phyloP scores from a whole-genome alignment of 306 rosid species.

The Nissolia schottii region DNA sequence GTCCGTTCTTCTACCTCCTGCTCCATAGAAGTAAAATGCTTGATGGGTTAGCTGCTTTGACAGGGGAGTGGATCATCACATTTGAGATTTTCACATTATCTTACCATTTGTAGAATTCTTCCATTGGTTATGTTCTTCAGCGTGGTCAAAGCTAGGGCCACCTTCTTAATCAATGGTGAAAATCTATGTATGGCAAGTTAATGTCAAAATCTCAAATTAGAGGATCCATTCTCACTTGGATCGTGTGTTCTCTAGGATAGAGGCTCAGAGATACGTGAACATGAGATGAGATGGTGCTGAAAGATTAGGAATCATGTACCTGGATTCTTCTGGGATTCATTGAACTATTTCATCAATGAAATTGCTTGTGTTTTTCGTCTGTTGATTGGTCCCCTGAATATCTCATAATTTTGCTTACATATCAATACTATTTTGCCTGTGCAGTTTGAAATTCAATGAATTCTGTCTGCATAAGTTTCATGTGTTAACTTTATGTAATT shows the following conservation, averaged over 20 bases:
- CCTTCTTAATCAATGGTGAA: too few species aligned
- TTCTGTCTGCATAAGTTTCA: neutral
- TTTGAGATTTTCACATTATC: too few species aligned
- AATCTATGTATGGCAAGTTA: too few species aligned
- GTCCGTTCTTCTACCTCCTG: slow-evolving; percentile 56
- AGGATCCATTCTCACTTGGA: too few species aligned
- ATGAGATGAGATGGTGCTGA: slow-evolving; percentile 1
- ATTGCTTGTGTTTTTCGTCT: neutral
- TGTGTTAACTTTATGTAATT: neutral
- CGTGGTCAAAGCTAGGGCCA: too few species aligned
- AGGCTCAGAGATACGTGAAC: slow-evolving; percentile 6
- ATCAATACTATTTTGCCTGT: neutral
- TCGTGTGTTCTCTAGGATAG: neutral
- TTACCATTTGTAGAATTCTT: too few species aligned
- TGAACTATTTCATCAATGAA: neutral
- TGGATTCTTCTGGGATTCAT: slow-evolving; percentile 6
- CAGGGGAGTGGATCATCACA: too few species aligned
- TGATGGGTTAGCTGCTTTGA: neutral
- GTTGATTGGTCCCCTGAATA: neutral
- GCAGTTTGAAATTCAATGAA: neutral
- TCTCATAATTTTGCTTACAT: neutral
- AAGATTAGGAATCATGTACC: slow-evolving; percentile 15
- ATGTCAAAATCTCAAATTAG: too few species aligned
- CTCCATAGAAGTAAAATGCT: neutral
- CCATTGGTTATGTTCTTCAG: too few species aligned